Evolutionary conservation across 345 rosid species (phyloP), one percentile per base, ranked within the genome.

Genomic region (Dimocarpus longan): DNA sequence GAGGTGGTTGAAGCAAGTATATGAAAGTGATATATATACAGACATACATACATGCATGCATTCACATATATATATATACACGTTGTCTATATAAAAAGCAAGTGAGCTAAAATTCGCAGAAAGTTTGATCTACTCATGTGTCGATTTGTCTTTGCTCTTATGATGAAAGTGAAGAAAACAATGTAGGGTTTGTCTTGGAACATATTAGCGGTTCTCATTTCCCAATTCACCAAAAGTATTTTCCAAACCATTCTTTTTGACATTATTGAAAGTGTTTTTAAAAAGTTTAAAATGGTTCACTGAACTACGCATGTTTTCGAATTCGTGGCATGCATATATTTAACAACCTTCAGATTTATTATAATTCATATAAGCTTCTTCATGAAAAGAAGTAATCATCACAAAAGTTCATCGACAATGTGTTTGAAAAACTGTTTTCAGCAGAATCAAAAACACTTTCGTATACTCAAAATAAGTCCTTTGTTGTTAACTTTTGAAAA

Each of bases 121-220:
- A 80, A 68, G 74, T n/a, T 68, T n/a, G 70, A 44, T 73, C 56
- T 16, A 15, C n/a, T 76, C 72, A 42, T 81, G 68, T 81, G 64
- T 77, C 22, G 21, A 73, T 21, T 74, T 74, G 68, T 74, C 68
- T 60, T 69, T 62, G 59, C 26, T 70, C 26, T 1, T 57, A 18
- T 40, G 24, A 8, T 44, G 10, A 70, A 48, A 74, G 21, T 48
- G 7, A 46, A 83, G 37, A 12, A 54, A 21, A 8, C 12, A 13
- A n/a, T 26, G 21, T 54, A 54, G 12, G 13, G 48, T 11, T 68
- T 52, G 32, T 37, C 59, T 54, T 18, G 19, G 5, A 54, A 54
- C 59, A 54, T 5, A 50, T 50, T 5, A 13, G 15, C 19, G 56
- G 56, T 50, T 54, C 18, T 54, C n/a, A 5, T 54, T 54, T 54